These are phyloP conservation scores for Chiua sp. DNA, from an alignment of 1,284 basidiomycete species.

Conservation along the genomic window DNA sequence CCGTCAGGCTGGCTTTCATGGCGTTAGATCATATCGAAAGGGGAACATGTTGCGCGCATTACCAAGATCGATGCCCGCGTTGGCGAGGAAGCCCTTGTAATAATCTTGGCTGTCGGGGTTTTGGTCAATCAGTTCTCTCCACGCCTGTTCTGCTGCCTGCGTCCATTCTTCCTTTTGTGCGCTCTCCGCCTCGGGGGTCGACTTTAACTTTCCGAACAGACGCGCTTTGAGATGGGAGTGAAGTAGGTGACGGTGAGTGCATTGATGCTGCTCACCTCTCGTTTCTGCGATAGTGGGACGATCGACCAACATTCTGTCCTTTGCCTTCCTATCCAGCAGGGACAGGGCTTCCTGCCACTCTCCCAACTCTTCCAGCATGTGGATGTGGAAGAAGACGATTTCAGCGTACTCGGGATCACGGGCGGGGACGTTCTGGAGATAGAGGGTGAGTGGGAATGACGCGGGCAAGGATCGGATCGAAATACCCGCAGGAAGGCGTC, in stretches of 20 bases:
- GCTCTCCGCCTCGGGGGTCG: constrained; percentile 67
- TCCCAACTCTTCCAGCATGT: constrained; percentile 79
- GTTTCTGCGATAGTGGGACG: constrained; percentile 72
- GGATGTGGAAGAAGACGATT: constrained; percentile 82
- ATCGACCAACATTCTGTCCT: constrained; percentile 72
- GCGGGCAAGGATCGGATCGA: neutral
- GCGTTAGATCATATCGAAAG: constrained; percentile 9
- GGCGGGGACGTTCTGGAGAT: constrained; percentile 67
- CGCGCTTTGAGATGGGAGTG: constrained; percentile 55
- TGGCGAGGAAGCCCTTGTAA: constrained; percentile 76
- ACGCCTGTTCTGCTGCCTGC: constrained; percentile 53
- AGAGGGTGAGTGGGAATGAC: constrained; percentile 7
- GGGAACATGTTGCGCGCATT: constrained; percentile 24
- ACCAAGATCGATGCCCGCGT: constrained; percentile 74
- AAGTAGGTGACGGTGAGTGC: neutral
- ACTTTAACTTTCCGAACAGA: constrained; percentile 68
- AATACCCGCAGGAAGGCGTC: constrained; percentile 62
- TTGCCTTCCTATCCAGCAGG: constrained; percentile 70
- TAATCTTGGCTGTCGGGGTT: constrained; percentile 89
- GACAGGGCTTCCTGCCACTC: constrained; percentile 65
- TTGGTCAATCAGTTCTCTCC: constrained; percentile 81
- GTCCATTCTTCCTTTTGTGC: constrained; percentile 25
- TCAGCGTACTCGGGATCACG: constrained; percentile 91
- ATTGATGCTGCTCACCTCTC: constrained; percentile 56
- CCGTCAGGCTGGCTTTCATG: constrained; percentile 46